Base-by-base conservation (phyloP, 1,284 basidiomycete species). In the Ustilago crameri region DNA sequence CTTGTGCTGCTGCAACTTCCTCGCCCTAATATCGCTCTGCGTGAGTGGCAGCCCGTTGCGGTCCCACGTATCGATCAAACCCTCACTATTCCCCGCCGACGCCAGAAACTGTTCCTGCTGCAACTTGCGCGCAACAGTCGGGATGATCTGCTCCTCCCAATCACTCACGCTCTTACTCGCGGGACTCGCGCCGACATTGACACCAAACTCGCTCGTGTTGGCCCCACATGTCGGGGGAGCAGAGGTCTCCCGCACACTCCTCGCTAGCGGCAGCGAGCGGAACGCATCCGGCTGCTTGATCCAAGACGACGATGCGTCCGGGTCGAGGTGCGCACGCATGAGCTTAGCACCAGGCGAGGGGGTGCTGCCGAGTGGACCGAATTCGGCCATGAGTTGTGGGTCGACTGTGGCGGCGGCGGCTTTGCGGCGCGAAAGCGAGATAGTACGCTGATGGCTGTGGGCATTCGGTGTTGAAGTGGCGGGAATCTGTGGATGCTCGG, bases 51-150 rank as follows among this genome's bases (percentile, higher is more conserved):
- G 23, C 0, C 78, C 78, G 37, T 75, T 63, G 34, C 56, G 48
- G 47, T 80, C 78, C 78, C 78, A 80, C 7, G 72, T 71, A 37
- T 80, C 78, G 43, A 80, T 78, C 34, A 80, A 44, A 1, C 64
- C 74, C 23, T 79, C 77, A 45, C 59, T 51, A 44, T 62, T 64
- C 62, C 24, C 52, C 55, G 52, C 50, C 35, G 51, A 51, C 18
- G 12, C 51, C 44, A 41, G 59, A 35, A 80, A 56, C 17, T 63
- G 58, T 51, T 80, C 56, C 51, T 80, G 78, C 42, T 72, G 74
- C 47, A 80, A 18, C 51, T 68, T 63, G 7, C 67, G 42, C 26
- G 76, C 76, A 5, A 80, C 69, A 1, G 72, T 72, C 3, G 78
- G 78, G 4, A 74, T 65, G 30, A 78, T 62, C 62, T 75, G 67